Evolutionary conservation across 495 filamentous ascomycete species (phyloP).

Genomic region (Coniosporium apollinis): DNA sequence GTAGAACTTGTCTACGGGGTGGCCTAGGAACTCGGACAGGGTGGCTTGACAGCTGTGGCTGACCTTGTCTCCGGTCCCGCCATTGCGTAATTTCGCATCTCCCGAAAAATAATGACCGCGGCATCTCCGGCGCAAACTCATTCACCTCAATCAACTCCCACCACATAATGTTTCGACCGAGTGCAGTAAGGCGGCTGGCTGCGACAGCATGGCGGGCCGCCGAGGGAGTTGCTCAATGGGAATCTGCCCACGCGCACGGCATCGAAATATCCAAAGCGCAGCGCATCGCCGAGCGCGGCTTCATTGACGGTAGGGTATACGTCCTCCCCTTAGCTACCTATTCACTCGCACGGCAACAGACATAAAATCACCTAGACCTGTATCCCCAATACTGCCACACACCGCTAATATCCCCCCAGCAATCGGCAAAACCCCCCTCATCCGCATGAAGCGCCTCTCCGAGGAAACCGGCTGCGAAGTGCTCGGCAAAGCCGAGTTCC

Average conservation of each 20-base stretch:
- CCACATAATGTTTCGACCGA: slow-evolving; percentile 47
- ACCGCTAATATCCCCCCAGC: slow-evolving; percentile 31
- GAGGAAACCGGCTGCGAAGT: slow-evolving; percentile 87
- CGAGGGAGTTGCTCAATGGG: slow-evolving; percentile 24
- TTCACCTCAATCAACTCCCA: too few relatives aligned
- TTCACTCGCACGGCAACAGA: too few relatives aligned
- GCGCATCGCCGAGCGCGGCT: slow-evolving; percentile 54
- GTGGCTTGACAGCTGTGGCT: too few relatives aligned
- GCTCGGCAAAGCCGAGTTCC: slow-evolving; percentile 94
- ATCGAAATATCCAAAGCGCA: slow-evolving; percentile 66
- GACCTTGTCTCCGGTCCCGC: too few relatives aligned
- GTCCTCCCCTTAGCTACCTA: too few relatives aligned
- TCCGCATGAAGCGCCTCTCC: slow-evolving; percentile 74
- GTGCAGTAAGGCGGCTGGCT: slow-evolving; percentile 38
- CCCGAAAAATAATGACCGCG: too few relatives aligned
- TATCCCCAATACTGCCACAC: neutral
- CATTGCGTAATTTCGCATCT: too few relatives aligned
- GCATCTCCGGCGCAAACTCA: too few relatives aligned
- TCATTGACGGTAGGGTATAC: slow-evolving; percentile 59
- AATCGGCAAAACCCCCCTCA: slow-evolving; percentile 93
- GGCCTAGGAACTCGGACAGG: too few relatives aligned
- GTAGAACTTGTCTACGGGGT: too few relatives aligned
- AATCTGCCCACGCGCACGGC: slow-evolving; percentile 40
- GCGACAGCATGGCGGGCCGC: slow-evolving; percentile 36
- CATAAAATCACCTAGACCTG: slow-evolving; percentile 3